These are phyloP conservation scores for barrel medic (Medicago truncatula) DNA, from an alignment of 306 rosid species.

Conservation along the genomic window DNA sequence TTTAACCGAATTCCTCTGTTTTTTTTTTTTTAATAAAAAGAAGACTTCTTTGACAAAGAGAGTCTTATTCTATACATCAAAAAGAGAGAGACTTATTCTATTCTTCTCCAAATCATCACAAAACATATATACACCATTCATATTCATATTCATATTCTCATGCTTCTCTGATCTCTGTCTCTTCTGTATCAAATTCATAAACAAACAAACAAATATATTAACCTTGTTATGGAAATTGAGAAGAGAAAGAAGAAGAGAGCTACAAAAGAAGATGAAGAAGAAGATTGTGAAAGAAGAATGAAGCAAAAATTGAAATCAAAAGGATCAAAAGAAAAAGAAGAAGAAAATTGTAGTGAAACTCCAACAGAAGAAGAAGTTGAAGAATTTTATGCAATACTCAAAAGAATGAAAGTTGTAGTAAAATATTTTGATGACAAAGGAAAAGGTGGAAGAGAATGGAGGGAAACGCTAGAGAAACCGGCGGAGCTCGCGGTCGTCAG, in stretches of 20 bases:
- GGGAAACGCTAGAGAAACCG: constrained; percentile 41
- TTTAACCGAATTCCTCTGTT: neutral
- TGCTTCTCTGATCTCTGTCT: neutral
- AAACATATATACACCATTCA: too few relatives aligned
- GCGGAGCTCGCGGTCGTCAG: constrained; percentile 26
- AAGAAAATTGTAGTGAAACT: constrained; percentile 18
- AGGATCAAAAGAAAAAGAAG: neutral
- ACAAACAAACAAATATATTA: neutral
- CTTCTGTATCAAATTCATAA: constrained; percentile 16
- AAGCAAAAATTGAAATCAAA: constrained; percentile 39
- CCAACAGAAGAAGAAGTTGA: constrained; percentile 77
- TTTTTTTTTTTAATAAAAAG: neutral
- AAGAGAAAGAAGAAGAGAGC: constrained; percentile 44
- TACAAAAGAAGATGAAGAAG: constrained; percentile 6
- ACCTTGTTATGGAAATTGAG: constrained; percentile 46
- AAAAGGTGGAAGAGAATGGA: constrained; percentile 37
- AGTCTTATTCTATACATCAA: neutral
- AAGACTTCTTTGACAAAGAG: neutral
- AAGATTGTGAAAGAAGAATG: neutral
- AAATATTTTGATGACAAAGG: constrained; percentile 62
- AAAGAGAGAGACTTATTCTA: neutral
- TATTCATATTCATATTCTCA: constrained; percentile 13
- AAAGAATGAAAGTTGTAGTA: constrained; percentile 74
- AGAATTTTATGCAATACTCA: constrained; percentile 71
- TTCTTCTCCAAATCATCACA: neutral